Conservation (phyloP, 2,329 filamentous ascomycete genomes). For the Seiridium unicorne region DNA sequence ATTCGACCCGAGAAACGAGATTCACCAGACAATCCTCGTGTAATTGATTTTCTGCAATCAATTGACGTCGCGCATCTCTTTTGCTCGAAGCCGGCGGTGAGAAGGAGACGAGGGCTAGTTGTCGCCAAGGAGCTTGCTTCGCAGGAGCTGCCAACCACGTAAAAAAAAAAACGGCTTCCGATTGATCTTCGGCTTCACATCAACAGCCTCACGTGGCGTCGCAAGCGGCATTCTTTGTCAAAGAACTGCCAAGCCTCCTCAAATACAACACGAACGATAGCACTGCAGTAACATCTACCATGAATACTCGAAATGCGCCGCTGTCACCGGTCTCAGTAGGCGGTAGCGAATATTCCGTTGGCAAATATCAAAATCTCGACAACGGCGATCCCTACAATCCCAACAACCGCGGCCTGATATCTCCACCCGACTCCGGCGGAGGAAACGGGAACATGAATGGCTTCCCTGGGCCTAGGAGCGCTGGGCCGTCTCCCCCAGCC, state of each 20-base stretch:
- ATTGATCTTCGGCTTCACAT: not conserved
- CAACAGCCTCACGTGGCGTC: not conserved
- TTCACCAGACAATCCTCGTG: not conserved
- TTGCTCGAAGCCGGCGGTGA: not conserved
- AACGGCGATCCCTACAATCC: slow-evolving; percentile 50
- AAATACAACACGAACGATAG: slow-evolving; percentile 11
- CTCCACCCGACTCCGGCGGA: slow-evolving; percentile 68
- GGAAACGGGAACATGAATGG: slow-evolving; percentile 61
- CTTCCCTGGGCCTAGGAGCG: slow-evolving; percentile 55
- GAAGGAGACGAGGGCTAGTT: not conserved
- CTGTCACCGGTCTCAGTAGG: slow-evolving; percentile 81
- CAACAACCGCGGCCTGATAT: slow-evolving; percentile 58
- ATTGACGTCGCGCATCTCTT: not conserved
- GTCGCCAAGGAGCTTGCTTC: not conserved
- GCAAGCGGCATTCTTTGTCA: slow-evolving; percentile 19
- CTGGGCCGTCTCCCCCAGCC: slow-evolving; percentile 78
- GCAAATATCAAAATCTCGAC: slow-evolving; percentile 60
- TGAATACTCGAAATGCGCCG: slow-evolving; percentile 73
- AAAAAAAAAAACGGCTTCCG: too few species aligned
- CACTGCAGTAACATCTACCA: slow-evolving; percentile 37
- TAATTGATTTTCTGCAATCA: not conserved
- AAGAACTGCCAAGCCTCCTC: slow-evolving; percentile 13
- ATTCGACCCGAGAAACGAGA: not conserved
- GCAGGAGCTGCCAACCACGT: not conserved
- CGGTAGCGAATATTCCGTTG: slow-evolving; percentile 79